Evolutionary conservation across 2,329 filamentous ascomycete genomes (phyloP), one percentile per base, ranked within the genome.

Genomic region (Hypoxylon sp.): DNA sequence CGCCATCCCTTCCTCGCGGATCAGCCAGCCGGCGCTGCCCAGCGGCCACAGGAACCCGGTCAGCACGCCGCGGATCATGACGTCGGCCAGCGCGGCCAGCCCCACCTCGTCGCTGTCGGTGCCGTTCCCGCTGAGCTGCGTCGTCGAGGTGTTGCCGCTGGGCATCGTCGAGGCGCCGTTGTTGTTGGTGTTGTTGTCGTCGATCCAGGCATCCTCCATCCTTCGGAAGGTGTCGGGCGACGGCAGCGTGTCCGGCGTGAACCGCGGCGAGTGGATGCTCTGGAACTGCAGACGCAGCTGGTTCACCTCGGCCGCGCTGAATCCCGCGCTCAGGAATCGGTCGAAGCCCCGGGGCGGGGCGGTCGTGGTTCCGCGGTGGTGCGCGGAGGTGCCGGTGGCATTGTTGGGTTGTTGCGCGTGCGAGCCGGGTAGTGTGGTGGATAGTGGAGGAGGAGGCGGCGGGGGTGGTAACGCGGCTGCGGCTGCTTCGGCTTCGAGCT

Each of bases 21-120:
- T 81, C 38, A 95, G 75, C 91, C 92, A 97, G 42, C 88, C 85
- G 48, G 93, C 76, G 64, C 90, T 91, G 0, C 90, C 93, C 7
- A 97, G 72, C 3, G 94, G 94, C 84, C 93, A 97, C 69, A 99
- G 89, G 76, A 97, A 99, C 0, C 94, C 94, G 64, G 94, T 89
- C 51, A 95, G 76, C 70, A 94, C 90, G 3, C 92, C 94, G 73
- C 87, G 89, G 51, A 97, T 78, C 75, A 97, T 83, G 65, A 95
- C 87, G 66, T 97, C 93, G 32, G 96, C 75, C 7, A 89, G 80
- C 0, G 82, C 85, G 11, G 70, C 64, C 38, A 75, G 73, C 19
- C 73, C 73, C 1, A 72, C 76, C 17, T 77, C 78, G 26, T 79
- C 78, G 3, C 78, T 76, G 17, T 73, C 75, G 11, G 68, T 65